Evolutionary conservation across 371 early-diverging fungal genomes (phyloP), one percentile per base, ranked within the genome.

Genomic region (Mortierella sp.): DNA sequence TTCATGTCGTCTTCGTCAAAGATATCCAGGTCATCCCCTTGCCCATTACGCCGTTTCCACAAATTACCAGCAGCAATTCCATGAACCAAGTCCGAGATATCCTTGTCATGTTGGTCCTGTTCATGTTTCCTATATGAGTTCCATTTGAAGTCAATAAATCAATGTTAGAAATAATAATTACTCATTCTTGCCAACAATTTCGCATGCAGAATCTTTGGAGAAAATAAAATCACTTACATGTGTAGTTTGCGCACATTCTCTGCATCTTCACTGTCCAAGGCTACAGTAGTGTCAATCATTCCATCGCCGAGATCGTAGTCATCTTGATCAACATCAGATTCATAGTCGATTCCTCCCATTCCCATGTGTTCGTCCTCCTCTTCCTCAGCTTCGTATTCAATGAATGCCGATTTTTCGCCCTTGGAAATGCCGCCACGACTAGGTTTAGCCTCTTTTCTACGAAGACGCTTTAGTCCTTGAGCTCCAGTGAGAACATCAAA

Each of bases 321-420:
- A 51, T 80, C 81, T 10, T 74, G 71, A 26, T 70, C 81, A 29
- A 61, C 64, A 4, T 80, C 81, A 1, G 81, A 80, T 45, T 80
- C 81, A 28, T 80, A 80, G 28, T 80, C 81, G 45, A 74, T 43
- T 4, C 81, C 81, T 49, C 81, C 81, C 68, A 68, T 74, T 12
- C 81, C 81, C 65, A 60, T 80, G 42, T 56, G 32, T 43, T 80
- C 81, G 22, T 80, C 81, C 23, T 80, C 81, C 57, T 80, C 81
- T 68, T 80, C 81, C 62, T 80, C 81, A 66, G 81, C 81, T 45
- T 80, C 81, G 31, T 80, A 80, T 58, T 80, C 81, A 23, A 80
- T 80, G 45, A 64, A 80, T 0, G 64, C 71, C 4, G 81, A 75
- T 57, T 75, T 80, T 23, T 57, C 61, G 17, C 43, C 37, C 54